phyloP scores from a whole-genome alignment of 108 stramenopile genomes.

The Cyclotella choctawhatcheeana region DNA sequence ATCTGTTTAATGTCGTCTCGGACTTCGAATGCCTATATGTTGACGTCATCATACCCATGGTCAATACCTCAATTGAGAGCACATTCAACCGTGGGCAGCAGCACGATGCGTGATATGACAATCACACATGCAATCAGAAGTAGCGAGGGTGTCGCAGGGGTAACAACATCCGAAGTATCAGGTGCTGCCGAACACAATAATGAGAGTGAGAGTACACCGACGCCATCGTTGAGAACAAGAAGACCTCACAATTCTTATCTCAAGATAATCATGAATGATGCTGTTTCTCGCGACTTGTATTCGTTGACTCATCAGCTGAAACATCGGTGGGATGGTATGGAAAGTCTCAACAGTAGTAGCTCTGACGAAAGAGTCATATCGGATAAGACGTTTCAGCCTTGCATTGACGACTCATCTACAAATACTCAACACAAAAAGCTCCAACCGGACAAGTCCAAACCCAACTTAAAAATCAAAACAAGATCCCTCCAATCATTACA shows the following conservation, averaged over 20 bases:
- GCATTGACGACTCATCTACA: background rate
- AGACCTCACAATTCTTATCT: slow-evolving; percentile 53
- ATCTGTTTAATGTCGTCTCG: too few species aligned
- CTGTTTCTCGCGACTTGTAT: slow-evolving; percentile 36
- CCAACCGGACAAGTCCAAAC: slow-evolving; percentile 19
- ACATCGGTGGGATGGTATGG: slow-evolving; percentile 19
- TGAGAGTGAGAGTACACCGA: too few species aligned
- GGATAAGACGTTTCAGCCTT: background rate
- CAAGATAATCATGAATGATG: slow-evolving; percentile 56
- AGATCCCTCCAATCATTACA: slow-evolving; percentile 60
- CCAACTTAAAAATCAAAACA: slow-evolving; percentile 30
- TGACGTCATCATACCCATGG: background rate
- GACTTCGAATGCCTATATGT: too few species aligned
- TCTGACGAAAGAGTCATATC: background rate
- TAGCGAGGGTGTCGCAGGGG: too few species aligned
- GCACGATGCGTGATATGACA: too few species aligned
- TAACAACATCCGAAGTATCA: too few species aligned
- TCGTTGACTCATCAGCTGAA: slow-evolving; percentile 16
- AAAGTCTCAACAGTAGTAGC: slow-evolving; percentile 1
- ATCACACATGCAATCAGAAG: too few species aligned
- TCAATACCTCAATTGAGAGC: background rate
- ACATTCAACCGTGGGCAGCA: too few species aligned
- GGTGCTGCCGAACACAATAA: background rate
- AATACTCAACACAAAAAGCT: slow-evolving; percentile 1
- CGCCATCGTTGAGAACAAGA: too few species aligned